Percentiles rank a stretch among this genome's conserved stretches.
phyloP scores from a whole-genome alignment of 192 early-diverging fungal genomes.

The Mortierella antarctica region DNA sequence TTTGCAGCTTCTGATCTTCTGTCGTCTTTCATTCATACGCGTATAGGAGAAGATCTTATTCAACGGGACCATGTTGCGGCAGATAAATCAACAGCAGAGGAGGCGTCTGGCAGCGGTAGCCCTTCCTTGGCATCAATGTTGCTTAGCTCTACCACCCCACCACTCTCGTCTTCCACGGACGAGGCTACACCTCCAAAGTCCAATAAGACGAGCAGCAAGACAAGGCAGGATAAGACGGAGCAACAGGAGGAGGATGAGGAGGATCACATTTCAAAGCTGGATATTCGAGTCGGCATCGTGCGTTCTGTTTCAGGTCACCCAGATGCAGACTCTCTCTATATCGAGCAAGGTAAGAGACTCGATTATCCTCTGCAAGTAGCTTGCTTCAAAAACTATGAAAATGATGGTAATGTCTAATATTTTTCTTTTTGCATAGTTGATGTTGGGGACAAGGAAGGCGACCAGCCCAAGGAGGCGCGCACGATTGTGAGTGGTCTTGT shows the following conservation, averaged over 20 bases:
- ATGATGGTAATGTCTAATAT: constrained; percentile 18
- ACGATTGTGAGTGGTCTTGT: constrained; percentile 77
- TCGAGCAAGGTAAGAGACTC: constrained; percentile 52
- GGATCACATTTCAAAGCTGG: constrained; percentile 58
- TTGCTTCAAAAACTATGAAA: not conserved
- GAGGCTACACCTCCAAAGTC: not conserved
- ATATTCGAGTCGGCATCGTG: constrained; percentile 74
- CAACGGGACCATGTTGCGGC: not conserved
- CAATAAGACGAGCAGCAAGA: not conserved
- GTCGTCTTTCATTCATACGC: too few species aligned
- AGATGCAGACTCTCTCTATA: constrained; percentile 61
- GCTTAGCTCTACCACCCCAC: constrained; percentile 1
- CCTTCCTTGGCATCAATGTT: constrained; percentile 25
- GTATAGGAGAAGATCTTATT: too few species aligned
- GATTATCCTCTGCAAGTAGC: not conserved
- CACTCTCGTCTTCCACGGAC: not conserved
- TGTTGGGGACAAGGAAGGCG: constrained; percentile 63
- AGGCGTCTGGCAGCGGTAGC: not conserved
- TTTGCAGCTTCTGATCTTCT: too few species aligned
- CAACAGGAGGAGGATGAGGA: constrained; percentile 43
- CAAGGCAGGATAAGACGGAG: not conserved
- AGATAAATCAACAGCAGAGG: not conserved
- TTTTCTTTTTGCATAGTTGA: constrained; percentile 47
- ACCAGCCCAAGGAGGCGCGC: constrained; percentile 49
- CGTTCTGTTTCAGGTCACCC: constrained; percentile 62